phyloP scores from a whole-genome alignment of 352 stramenopile species.

The Nothophytophthora sp. region DNA sequence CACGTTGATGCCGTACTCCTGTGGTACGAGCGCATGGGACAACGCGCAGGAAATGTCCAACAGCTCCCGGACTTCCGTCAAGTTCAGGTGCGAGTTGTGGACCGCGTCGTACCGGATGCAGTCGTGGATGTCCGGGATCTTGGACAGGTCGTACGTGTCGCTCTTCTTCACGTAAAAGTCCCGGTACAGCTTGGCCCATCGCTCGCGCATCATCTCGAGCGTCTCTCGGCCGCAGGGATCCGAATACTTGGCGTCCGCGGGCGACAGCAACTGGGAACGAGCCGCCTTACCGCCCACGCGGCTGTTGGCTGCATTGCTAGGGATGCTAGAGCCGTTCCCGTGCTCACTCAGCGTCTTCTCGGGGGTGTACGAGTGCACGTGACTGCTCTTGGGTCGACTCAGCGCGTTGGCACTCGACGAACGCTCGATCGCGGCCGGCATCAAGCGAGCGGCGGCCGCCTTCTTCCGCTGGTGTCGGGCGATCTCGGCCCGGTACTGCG shows the following conservation, averaged over 20 bases:
- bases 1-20: slow-evolving; percentile 90
- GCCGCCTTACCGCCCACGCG: slow-evolving; percentile 29
- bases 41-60: slow-evolving; percentile 95
- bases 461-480: slow-evolving; percentile 51
- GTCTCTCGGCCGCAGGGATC: slow-evolving; percentile 85
- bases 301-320: slow-evolving; percentile 37
- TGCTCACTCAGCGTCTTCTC: slow-evolving; percentile 41
- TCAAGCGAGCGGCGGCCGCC: slow-evolving; percentile 24
- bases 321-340: slow-evolving; percentile 32
- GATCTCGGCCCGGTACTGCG: slow-evolving; percentile 54
- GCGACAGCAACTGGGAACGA: slow-evolving; percentile 25
- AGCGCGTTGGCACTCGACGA: slow-evolving; percentile 73
- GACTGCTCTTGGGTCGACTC: slow-evolving; percentile 38
- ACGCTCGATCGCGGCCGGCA: slow-evolving; percentile 47
- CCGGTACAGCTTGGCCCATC: slow-evolving; percentile 94
- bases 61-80: slow-evolving; percentile 93
- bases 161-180: slow-evolving; percentile 96
- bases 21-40: slow-evolving; percentile 85
- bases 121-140: slow-evolving; percentile 99
- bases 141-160: slow-evolving; percentile 94
- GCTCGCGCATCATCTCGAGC: slow-evolving; percentile 87
- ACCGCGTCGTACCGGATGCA: slow-evolving; percentile 98
- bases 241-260: slow-evolving; percentile 69
- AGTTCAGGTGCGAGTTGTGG: slow-evolving; percentile 96
- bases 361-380: slow-evolving; percentile 59